Evolutionary conservation across 805 yeast genomes (phyloP).

Genomic region (Alloascoidea hylecoeti): DNA sequence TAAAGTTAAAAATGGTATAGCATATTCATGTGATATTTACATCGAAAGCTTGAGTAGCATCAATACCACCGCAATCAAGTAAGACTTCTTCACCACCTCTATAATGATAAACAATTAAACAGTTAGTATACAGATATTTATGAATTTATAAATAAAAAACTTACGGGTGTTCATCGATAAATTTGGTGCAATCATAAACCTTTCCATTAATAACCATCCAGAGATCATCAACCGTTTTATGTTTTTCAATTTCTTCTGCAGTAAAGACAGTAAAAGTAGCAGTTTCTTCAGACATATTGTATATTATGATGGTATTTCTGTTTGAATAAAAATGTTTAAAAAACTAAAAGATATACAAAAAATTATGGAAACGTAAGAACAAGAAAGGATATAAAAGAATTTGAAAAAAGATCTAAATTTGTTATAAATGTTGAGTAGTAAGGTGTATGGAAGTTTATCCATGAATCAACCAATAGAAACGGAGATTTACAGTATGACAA

Average conservation of each 20-base stretch:
- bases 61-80: constrained; percentile 67
- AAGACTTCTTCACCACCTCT: constrained; percentile 75
- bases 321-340: background rate
- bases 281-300: background rate
- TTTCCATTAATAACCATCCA: constrained; percentile 64
- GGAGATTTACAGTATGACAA: no score
- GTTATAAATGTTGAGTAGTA: no score
- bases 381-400: background rate
- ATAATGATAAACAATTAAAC: constrained; percentile 1
- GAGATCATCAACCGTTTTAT: constrained; percentile 34
- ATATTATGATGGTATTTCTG: background rate
- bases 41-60: constrained; percentile 58
- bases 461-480: no score
- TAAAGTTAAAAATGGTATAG: constrained; percentile 18
- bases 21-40: constrained; percentile 37
- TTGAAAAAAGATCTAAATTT: background rate
- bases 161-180: constrained; percentile 47
- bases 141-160: constrained; percentile 4
- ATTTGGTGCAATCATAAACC: constrained; percentile 47
- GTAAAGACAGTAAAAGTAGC: constrained; percentile 11
- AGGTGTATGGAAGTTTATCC: no score
- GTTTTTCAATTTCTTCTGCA: constrained; percentile 28
- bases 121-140: background rate
- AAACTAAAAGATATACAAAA: background rate
- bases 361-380: background rate